A percentile compares a stretch with the other conserved stretches of the same genome.
These are phyloP conservation scores for Porodaedalea pini DNA, from an alignment of 1,284 basidiomycete species.

Conservation along the genomic window DNA sequence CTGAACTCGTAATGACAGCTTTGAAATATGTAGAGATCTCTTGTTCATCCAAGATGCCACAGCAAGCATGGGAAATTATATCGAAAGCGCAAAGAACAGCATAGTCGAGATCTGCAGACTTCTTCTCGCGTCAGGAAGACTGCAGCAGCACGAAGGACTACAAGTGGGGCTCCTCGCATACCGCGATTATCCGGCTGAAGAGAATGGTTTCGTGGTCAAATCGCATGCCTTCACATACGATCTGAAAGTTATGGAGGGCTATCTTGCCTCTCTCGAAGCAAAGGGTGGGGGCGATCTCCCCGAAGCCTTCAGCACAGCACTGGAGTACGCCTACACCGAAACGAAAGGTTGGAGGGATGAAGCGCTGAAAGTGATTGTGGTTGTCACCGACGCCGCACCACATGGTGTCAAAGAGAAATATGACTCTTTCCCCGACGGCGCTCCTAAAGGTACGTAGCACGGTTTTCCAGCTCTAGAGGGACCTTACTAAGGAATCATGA, in stretches of 20 bases:
- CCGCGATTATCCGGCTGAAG: conserved; percentile 5
- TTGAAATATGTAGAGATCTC: not conserved
- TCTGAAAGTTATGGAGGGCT: not conserved
- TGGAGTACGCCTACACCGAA: conserved; percentile 56
- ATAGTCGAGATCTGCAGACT: conserved; percentile 9
- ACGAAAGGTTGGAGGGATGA: conserved; percentile 48
- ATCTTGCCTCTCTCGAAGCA: not conserved
- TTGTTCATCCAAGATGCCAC: conserved; percentile 4
- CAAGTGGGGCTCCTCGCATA: conserved; percentile 5
- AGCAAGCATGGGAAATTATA: conserved; percentile 3
- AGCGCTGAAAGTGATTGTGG: conserved; percentile 49
- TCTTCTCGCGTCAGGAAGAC: not conserved
- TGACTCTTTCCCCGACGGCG: conserved; percentile 35
- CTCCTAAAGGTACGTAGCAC: not conserved
- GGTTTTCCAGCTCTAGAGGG: not conserved
- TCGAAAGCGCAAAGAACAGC: conserved; percentile 6
- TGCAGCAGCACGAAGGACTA: not conserved
- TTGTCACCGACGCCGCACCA: conserved; percentile 57
- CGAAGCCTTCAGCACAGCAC: conserved; percentile 46
- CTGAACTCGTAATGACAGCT: not conserved
- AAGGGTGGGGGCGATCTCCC: not conserved
- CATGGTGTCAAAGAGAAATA: conserved; percentile 42
- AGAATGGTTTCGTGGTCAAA: not conserved
- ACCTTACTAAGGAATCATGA: conserved; percentile 4
- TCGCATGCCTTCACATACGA: conserved; percentile 2